phyloP scores from a whole-genome alignment of 805 yeast species.

The Candida loeiensis region DNA sequence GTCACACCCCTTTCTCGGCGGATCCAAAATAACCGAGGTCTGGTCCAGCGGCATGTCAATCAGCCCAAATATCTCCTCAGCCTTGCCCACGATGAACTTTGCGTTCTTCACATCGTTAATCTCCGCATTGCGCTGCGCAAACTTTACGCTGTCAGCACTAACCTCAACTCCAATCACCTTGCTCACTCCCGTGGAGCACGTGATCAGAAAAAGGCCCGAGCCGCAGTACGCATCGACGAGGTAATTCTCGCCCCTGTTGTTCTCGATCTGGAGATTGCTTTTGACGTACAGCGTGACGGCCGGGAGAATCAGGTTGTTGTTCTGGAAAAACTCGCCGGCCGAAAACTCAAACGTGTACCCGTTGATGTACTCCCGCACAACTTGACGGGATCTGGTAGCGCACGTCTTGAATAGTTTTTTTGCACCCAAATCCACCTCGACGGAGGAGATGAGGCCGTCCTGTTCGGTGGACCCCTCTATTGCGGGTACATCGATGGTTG shows the following conservation, averaged over 20 bases:
- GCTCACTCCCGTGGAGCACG: constrained; percentile 78
- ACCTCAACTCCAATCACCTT: constrained; percentile 92
- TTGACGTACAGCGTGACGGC: constrained; percentile 77
- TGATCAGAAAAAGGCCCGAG: constrained; percentile 86
- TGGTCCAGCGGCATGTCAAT: constrained; percentile 70
- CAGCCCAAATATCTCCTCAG: constrained; percentile 79
- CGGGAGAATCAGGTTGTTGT: constrained; percentile 88
- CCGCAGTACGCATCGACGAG: constrained; percentile 96
- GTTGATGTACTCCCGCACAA: constrained; percentile 71
- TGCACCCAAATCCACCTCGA: constrained; percentile 17
- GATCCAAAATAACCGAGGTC: constrained; percentile 91
- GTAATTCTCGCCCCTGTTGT: constrained; percentile 42
- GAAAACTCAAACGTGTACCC: constrained; percentile 81
- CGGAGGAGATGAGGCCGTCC: constrained; percentile 29
- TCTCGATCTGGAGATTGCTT: constrained; percentile 51
- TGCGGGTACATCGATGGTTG: constrained; percentile 34
- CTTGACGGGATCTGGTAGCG: constrained; percentile 72
- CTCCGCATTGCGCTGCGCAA: constrained; percentile 79
- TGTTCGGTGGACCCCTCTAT: constrained; percentile 43
- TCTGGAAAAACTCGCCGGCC: constrained; percentile 96
- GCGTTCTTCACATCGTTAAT: constrained; percentile 75
- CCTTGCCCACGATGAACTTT: constrained; percentile 84
- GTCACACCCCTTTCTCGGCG: constrained; percentile 97
- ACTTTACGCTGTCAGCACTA: constrained; percentile 83
- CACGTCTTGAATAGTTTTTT: constrained; percentile 56